Percentiles rank a stretch among this genome's conserved stretches.
Conservation (phyloP, 2,329 filamentous ascomycete genomes). For the Didymella pomorum region DNA sequence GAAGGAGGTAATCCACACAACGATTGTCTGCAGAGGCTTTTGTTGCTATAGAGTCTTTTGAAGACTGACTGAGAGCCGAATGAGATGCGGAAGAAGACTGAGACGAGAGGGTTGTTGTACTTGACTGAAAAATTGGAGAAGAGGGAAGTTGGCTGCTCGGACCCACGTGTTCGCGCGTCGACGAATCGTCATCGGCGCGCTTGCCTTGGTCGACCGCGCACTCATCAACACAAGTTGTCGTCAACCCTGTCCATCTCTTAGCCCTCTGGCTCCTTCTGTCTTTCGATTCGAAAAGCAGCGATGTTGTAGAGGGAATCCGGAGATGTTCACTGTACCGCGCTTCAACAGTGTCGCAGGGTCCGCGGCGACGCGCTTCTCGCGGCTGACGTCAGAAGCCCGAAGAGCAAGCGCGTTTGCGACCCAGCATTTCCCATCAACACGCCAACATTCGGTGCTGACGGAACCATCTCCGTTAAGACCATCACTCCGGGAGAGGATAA, state of each 20-base stretch:
- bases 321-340: conserved; percentile 13
- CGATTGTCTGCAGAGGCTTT: too few species aligned
- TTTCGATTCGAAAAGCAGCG: neutral
- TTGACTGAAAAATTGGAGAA: too few species aligned
- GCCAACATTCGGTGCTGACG: neutral
- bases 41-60: too few species aligned
- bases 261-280: too few species aligned
- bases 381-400: neutral
- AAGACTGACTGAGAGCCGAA: too few species aligned
- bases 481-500: neutral
- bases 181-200: conserved; percentile 9
- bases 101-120: too few species aligned
- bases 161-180: conserved; percentile 10
- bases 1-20: too few species aligned
- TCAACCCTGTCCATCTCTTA: neutral
- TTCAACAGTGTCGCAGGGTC: conserved; percentile 13
- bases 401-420: neutral
- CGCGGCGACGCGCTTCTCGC: conserved; percentile 10
- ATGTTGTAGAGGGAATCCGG: neutral
- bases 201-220: conserved; percentile 1
- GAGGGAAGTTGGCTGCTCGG: neutral
- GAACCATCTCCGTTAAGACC: neutral
- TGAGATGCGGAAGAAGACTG: too few species aligned
- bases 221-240: neutral
- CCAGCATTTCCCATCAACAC: neutral